These are phyloP conservation scores for Rhizophlyctis rosea DNA, from an alignment of 192 early-diverging fungal genomes.

Conservation along the genomic window DNA sequence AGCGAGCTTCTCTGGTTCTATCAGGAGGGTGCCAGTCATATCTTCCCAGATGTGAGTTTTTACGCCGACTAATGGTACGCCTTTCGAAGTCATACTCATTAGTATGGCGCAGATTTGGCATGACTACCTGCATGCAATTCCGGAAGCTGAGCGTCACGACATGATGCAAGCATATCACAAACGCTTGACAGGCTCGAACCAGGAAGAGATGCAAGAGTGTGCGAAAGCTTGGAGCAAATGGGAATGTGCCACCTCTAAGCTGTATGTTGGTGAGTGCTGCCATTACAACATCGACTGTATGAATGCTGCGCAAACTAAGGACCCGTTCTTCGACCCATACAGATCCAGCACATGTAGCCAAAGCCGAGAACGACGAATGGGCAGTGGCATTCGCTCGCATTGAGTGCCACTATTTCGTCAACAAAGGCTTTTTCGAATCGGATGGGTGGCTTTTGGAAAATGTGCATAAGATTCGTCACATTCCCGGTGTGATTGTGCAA, in stretches of 20 bases:
- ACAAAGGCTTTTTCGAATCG: conserved; percentile 68
- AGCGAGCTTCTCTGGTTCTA: conserved; percentile 65
- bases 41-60: conserved; percentile 54
- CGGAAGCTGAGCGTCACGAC: conserved; percentile 58
- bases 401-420: conserved; percentile 67
- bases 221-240: conserved; percentile 58
- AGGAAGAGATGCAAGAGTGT: conserved; percentile 42
- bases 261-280: conserved; percentile 38
- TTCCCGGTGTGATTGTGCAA: conserved; percentile 54
- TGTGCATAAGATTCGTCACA: neutral
- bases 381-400: conserved; percentile 68
- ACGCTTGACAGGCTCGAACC: conserved; percentile 53
- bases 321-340: neutral
- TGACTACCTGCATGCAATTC: conserved; percentile 55
- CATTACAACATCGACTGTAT: no score
- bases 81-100: neutral
- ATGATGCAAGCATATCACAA: conserved; percentile 65
- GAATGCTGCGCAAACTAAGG: no score
- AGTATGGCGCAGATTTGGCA: conserved; percentile 43
- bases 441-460: conserved; percentile 57
- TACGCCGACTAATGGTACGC: neutral
- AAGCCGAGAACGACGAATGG: conserved; percentile 57
- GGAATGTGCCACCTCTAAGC: conserved; percentile 57
- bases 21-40: conserved; percentile 60
- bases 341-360: conserved; percentile 52